phyloP scores from a whole-genome alignment of 2,329 filamentous ascomycete genomes.

The Parasarocladium wereldwijsianum region DNA sequence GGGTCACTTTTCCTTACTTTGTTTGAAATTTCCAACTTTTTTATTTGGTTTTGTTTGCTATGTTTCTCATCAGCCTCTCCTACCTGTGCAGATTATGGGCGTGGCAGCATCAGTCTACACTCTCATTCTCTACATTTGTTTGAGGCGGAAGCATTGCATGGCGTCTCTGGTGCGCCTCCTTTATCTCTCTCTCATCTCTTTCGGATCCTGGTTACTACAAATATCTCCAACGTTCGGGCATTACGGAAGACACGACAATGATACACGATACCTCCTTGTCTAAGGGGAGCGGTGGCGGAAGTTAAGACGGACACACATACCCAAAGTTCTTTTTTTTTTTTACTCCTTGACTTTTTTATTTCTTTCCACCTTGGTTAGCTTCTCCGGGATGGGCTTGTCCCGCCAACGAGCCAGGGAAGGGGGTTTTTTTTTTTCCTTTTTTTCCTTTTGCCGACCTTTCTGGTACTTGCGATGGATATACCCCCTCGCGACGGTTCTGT shows the following conservation, averaged over 20 bases:
- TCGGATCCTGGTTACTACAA: too few relatives aligned
- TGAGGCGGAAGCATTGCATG: too few relatives aligned
- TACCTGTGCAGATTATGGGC: too few relatives aligned
- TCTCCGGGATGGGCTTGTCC: slow-evolving; percentile 1
- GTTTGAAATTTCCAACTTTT: not conserved
- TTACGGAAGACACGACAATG: slow-evolving; percentile 4
- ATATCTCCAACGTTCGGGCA: slow-evolving; percentile 4
- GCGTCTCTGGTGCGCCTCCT: slow-evolving; percentile 4
- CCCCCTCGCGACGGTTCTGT: slow-evolving; percentile 6
- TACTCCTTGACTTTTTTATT: not conserved
- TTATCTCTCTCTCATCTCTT: too few relatives aligned
- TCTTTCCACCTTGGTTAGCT: not conserved
- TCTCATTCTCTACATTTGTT: too few relatives aligned
- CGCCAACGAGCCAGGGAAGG: slow-evolving; percentile 1
- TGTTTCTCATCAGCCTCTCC: too few relatives aligned
- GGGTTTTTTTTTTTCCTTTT: not conserved
- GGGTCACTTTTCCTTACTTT: not conserved
- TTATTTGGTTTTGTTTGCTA: too few relatives aligned
- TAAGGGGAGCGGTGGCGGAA: slow-evolving; percentile 3
- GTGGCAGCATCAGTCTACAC: too few relatives aligned
- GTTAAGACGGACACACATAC: slow-evolving; percentile 4
- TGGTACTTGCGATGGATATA: slow-evolving; percentile 8
- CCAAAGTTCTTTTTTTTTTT: slow-evolving; percentile 2
- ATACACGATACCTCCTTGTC: slow-evolving; percentile 2
- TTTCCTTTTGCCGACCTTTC: slow-evolving; percentile 3